A percentile compares a stretch with the other conserved stretches of the same genome.
Evolutionary conservation across 495 filamentous ascomycete genomes (phyloP).

Genomic region (Penicillium egyptiacum): DNA sequence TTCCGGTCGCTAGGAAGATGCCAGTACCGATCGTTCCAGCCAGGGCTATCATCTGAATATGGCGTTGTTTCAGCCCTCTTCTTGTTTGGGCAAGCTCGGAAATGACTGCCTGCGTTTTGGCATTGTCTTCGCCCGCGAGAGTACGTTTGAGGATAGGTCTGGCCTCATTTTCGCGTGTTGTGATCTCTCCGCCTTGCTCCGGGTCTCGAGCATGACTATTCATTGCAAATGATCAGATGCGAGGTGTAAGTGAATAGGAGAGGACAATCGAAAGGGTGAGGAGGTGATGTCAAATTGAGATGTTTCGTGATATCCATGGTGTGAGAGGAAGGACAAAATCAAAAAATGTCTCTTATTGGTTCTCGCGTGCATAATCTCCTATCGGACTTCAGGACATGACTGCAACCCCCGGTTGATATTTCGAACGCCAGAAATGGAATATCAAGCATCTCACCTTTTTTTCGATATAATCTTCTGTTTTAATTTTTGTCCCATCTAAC

Average conservation of each 20-base stretch:
- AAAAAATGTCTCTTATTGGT: not conserved
- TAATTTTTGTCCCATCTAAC: too few species aligned
- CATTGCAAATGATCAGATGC: not conserved
- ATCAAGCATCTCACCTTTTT: too few species aligned
- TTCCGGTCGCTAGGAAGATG: conserved; percentile 45
- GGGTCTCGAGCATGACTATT: not conserved
- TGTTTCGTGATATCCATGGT: not conserved
- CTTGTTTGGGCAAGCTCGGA: conserved; percentile 3
- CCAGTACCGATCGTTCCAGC: conserved; percentile 42
- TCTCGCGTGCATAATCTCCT: not conserved
- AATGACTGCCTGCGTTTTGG: conserved; percentile 8
- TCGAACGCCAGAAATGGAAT: too few species aligned
- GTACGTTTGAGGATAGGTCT: not conserved
- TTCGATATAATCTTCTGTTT: too few species aligned
- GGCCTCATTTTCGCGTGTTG: not conserved
- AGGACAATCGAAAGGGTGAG: not conserved
- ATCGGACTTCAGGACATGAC: not conserved
- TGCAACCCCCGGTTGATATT: too few species aligned
- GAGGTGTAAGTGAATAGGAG: not conserved
- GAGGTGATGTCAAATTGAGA: not conserved
- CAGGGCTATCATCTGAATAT: conserved; percentile 48
- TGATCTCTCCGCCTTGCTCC: not conserved
- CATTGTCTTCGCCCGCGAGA: not conserved
- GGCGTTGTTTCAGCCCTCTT: conserved; percentile 27
- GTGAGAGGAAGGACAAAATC: not conserved